Evolutionary conservation across 139 green algal species (phyloP).

Genomic region (Coccomyxa sp.): DNA sequence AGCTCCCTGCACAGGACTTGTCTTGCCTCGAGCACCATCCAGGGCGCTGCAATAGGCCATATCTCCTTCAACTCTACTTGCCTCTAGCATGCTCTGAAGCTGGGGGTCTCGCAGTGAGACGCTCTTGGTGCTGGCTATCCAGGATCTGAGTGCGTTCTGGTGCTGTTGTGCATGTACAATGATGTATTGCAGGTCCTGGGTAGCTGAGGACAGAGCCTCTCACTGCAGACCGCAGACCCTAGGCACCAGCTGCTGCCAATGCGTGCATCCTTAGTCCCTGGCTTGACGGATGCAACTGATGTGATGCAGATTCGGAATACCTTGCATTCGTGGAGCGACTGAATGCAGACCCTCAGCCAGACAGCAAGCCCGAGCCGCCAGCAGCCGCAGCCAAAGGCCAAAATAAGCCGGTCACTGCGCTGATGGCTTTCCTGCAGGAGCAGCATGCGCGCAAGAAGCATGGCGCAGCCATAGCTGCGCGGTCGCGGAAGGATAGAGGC

Average conservation of each 20-base stretch:
- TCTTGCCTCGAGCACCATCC: too few relatives aligned
- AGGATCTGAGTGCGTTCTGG: too few relatives aligned
- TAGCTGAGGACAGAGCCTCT: background rate
- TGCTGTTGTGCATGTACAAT: too few relatives aligned
- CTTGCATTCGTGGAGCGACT: constrained; percentile 48
- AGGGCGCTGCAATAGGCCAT: too few relatives aligned
- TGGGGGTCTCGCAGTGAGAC: too few relatives aligned
- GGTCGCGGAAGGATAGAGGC: too few relatives aligned
- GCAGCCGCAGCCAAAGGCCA: too few relatives aligned
- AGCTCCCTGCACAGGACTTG: too few relatives aligned
- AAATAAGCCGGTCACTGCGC: constrained; percentile 24
- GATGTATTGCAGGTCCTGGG: too few relatives aligned
- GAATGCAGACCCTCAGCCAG: constrained; percentile 33
- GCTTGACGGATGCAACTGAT: background rate
- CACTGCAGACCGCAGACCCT: background rate
- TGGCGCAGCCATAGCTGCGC: background rate
- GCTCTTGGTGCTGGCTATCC: too few relatives aligned
- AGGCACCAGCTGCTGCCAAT: background rate
- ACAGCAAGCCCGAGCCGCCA: background rate
- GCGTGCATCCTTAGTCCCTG: background rate
- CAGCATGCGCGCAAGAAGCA: constrained; percentile 9
- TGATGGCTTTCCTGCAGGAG: constrained; percentile 36
- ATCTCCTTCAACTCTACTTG: too few relatives aligned
- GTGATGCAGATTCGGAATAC: constrained; percentile 66
- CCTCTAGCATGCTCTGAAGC: too few relatives aligned